Evolutionary conservation across 2,329 filamentous ascomycete species (phyloP), one percentile per base, ranked within the genome.

Genomic region (Thielaviopsis euricoi): DNA sequence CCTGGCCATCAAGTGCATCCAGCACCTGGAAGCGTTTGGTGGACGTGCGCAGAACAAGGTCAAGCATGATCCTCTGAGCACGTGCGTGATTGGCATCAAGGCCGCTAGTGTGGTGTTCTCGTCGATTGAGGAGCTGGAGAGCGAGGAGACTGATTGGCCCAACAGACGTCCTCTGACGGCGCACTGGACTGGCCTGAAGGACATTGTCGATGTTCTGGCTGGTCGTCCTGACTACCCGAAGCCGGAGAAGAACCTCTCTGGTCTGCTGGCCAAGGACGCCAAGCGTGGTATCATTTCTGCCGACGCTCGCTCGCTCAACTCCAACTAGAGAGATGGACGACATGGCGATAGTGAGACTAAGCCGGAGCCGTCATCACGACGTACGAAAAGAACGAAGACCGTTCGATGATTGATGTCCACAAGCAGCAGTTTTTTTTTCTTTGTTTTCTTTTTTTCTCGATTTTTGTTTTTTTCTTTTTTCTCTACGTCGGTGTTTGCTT

Each of bases 1-100:
- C 55, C 83, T 98, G 66, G 89, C 90, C 10, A 93, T 97, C 71
- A 91, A 90, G 73, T 95, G 89, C 68, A 86, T 97, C 67, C 83
- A 95, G 74, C 89, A 95, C 67, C 76, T 98, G 3, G 93, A 98
- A 72, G 71, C 72, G 22, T 95, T 83, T 66, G 82, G 82, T 6
- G 82, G 81, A 55, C 81, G 81, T 64, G 76, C 78, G 40, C 78
- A 79, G 61, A 75, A 78, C 46, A 81, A 83, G 61, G 86, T 95
- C 62, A 81, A 82, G 61, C 77, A 80, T 26, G 87, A 96, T 66
- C 80, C 84, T 4, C 73, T 84, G 69, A 89, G 85, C 56, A 78
- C 85, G 2, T 76, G 82, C 0, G 89, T 98, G 46, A 97, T 98
- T 66, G 93, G 93, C 25, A 91, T 98, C 68, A 85, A 88, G 71